Base-by-base conservation (phyloP, 2,329 filamentous ascomycete species). In the Microsporum canis region DNA sequence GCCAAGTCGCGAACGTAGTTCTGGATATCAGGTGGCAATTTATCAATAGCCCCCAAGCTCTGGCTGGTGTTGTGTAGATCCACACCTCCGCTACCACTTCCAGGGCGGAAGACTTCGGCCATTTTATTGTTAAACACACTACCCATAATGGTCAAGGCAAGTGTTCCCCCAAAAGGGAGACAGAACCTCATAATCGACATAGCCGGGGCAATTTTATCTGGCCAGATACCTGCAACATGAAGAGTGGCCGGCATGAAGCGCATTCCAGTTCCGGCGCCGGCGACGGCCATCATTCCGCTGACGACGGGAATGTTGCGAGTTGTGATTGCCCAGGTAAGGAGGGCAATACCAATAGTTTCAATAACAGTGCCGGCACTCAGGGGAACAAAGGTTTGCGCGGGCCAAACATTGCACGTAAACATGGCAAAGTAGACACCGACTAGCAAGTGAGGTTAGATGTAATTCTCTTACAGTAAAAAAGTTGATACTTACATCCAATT, bases 131-230 rank as follows among this genome's bases (percentile, higher is more conserved):
- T 86, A 70, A 88, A 88, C 1, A 88, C 84, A 6, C 81, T 79
- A 12, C 84, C 80, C 85, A 88, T 88, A 66, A 88, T 78, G 0
- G 85, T 86, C 53, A 88, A 75, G 0, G 81, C 81, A 2, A 88
- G 71, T 0, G 84, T 87, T 10, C 86, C 85, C 2, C 86, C 85
- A 29, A 88, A 80, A 0, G 84, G 82, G 14, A 82, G 62, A 1
- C 83, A 78, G 59, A 88, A 82, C 0, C 79, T 76, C 70, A 86
- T 78, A 7, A 88, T 69, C 0, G 80, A 83, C 61, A 85, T 79
- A 2, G 87, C 81, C 0, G 80, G 76, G 0, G 85, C 79, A 10
- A 86, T 80, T 33, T 79, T 73, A 3, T 77, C 71, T 0, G 81
- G 82, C 71, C 85, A 87, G 62, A 84, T 80, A 0, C 82, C 86